Evolutionary conservation across 768 basidiomycete species (phyloP), one percentile per base, ranked within the genome.

Genomic region (Rhizopogon vesiculosus): DNA sequence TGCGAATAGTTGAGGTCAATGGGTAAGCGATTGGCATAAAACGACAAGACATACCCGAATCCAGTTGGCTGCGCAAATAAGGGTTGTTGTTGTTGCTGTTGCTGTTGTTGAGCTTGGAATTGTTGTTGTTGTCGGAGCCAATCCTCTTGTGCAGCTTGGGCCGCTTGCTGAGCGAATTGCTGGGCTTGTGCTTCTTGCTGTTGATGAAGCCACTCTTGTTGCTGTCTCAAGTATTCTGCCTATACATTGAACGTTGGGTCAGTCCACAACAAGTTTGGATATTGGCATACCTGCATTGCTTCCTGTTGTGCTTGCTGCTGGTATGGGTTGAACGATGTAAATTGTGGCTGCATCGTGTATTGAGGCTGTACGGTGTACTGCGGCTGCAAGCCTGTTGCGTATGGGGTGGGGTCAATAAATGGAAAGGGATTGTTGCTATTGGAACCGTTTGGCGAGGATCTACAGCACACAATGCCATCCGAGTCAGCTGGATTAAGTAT

Each of bases 291-390:
- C 74, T 90, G 90, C 63, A 86, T 81, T 15, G 87, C 87, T 69
- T 96, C 93, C 63, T 95, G 93, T 63, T 95, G 89, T 45, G 88
- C 84, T 66, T 95, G 95, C 68, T 94, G 93, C 65, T 92, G 90
- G 60, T 92, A 93, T 0, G 91, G 91, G 69, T 98, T 98, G 79
- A 93, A 98, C 1, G 90, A 85, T 7, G 91, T 93, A 69, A 89
- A 91, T 63, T 95, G 93, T 0, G 90, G 89, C 61, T 88, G 88
- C 44, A 93, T 64, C 12, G 79, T 73, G 5, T 76, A 85, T 62
- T 93, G 93, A 3, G 89, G 87, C 65, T 91, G 90, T 29, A 92
- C 25, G 1, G 89, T 89, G 65, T 79, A 86, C 62, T 93, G 93
- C 2, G 90, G 86, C 64, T 84, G 83, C 28, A 85, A 72, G 9